A percentile compares a stretch with the other conserved stretches of the same genome.
Evolutionary conservation across 129 eudicot genomes (phyloP).

Genomic region (Glebionis coronaria): DNA sequence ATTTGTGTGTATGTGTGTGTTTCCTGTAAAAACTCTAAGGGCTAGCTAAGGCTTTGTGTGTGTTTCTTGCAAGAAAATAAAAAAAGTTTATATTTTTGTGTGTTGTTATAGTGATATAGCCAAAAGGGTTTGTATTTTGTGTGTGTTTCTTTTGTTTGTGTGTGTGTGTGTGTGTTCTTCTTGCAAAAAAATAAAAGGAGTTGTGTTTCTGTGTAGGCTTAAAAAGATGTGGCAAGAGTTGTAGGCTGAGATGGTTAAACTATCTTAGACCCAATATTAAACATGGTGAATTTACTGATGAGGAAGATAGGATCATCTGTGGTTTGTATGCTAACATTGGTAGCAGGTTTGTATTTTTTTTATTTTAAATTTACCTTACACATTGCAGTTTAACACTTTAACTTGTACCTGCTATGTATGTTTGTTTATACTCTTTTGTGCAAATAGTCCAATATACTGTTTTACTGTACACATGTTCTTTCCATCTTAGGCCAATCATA

Average conservation of each 20-base stretch:
- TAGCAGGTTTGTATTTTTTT: slow-evolving; percentile 58
- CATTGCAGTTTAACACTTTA: background rate
- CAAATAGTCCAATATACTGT: slow-evolving; percentile 5
- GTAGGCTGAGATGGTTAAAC: slow-evolving; percentile 85
- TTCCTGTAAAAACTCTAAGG: background rate
- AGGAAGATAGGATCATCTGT: slow-evolving; percentile 87
- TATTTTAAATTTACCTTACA: background rate
- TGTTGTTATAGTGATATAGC: background rate
- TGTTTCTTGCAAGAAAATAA: background rate
- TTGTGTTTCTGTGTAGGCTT: slow-evolving; percentile 34
- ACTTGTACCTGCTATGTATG: slow-evolving; percentile 17
- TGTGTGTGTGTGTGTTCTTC: background rate
- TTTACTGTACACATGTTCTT: slow-evolving; percentile 15
- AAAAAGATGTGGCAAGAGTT: slow-evolving; percentile 76
- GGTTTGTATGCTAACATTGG: slow-evolving; percentile 78
- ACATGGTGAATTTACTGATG: slow-evolving; percentile 92
- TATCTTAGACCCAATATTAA: slow-evolving; percentile 89
- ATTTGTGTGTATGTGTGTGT: background rate
- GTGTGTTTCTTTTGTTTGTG: background rate
- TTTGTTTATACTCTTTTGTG: slow-evolving; percentile 10
- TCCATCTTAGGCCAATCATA: slow-evolving; percentile 17
- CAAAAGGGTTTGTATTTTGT: background rate
- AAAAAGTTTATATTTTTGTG: background rate
- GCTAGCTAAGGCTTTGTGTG: no score
- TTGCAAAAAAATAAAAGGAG: background rate